These are phyloP conservation scores for Dendrobium officinale DNA, from an alignment of 106 monocot species.

Conservation along the genomic window DNA sequence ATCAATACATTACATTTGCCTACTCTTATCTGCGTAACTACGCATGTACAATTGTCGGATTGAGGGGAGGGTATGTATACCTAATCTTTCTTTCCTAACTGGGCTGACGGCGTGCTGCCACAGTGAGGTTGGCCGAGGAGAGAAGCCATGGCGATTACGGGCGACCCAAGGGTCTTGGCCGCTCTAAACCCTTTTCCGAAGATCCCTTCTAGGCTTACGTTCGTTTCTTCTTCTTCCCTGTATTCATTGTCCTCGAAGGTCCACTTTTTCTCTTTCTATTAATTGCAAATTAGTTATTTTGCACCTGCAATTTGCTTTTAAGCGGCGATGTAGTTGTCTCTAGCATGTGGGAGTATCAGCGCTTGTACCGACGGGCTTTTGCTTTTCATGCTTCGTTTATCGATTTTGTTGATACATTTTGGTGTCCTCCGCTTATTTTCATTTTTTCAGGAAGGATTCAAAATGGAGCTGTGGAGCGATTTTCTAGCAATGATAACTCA, in stretches of 20 bases:
- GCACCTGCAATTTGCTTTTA: not conserved
- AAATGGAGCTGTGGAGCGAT: not conserved
- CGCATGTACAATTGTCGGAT: too few species aligned
- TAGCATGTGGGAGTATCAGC: not conserved
- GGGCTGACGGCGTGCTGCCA: not conserved
- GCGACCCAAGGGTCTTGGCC: not conserved
- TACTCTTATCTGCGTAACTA: too few species aligned
- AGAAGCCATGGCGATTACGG: slow-evolving; percentile 2
- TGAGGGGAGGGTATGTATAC: too few species aligned
- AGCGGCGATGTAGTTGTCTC: not conserved
- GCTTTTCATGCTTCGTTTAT: not conserved
- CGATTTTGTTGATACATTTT: not conserved
- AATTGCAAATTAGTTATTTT: not conserved
- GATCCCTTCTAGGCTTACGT: not conserved
- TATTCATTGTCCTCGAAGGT: not conserved
- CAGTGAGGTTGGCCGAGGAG: not conserved
- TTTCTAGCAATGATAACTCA: not conserved
- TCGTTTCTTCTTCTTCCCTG: not conserved
- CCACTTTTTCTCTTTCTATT: not conserved
- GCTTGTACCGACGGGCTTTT: not conserved
- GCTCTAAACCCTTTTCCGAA: not conserved
- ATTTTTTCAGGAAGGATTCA: not conserved
- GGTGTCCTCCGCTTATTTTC: not conserved
- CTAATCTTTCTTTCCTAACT: too few species aligned
- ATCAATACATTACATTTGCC: too few species aligned